A percentile compares a stretch with the other conserved stretches of the same genome.
These are phyloP conservation scores for Backusella tarrabulga DNA, from an alignment of 192 early-diverging fungal genomes.

Conservation along the genomic window DNA sequence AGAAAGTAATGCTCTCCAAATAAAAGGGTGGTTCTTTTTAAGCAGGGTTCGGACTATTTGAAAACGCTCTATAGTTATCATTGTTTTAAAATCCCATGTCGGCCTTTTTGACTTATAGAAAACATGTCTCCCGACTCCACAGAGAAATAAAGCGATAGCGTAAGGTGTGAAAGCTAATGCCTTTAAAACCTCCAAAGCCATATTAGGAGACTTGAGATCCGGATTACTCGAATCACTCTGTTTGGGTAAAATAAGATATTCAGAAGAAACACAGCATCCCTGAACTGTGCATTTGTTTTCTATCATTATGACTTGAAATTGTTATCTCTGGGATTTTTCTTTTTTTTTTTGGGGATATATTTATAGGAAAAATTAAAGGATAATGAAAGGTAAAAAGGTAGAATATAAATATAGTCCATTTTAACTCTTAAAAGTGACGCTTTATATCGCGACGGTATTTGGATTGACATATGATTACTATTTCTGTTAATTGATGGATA, in stretches of 20 bases:
- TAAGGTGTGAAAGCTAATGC: background rate
- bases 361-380: background rate
- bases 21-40: background rate
- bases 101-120: slow-evolving; percentile 4
- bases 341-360: background rate
- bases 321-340: background rate
- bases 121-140: background rate
- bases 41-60: background rate
- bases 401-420: background rate
- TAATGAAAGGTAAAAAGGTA: background rate
- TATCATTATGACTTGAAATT: background rate
- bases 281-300: background rate
- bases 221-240: background rate
- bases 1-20: background rate
- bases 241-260: background rate
- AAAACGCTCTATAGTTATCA: background rate
- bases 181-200: background rate
- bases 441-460: too few relatives aligned
- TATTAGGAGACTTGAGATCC: background rate
- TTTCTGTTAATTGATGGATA: too few relatives aligned
- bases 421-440: too few relatives aligned
- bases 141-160: background rate
- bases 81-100: slow-evolving; percentile 15
- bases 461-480: too few relatives aligned
- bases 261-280: slow-evolving; percentile 1